These are phyloP conservation scores for Lasiosphaeriaceae sp. DNA, from an alignment of 495 filamentous ascomycete genomes.

Conservation along the genomic window DNA sequence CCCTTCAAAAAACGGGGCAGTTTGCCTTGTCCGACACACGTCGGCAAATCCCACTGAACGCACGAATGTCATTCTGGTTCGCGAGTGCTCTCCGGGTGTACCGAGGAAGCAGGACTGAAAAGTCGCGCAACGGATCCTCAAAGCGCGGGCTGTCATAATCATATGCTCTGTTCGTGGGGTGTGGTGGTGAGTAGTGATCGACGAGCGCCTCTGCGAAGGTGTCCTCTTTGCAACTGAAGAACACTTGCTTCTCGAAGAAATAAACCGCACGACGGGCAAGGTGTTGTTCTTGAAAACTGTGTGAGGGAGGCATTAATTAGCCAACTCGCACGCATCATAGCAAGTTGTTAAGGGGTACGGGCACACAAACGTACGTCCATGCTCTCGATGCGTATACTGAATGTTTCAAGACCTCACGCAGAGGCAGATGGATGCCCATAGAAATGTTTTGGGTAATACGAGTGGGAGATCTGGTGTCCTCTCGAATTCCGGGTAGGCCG, in stretches of 20 bases:
- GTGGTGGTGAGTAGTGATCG: neutral
- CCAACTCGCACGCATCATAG: no score
- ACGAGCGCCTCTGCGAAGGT: neutral
- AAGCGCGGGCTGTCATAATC: neutral
- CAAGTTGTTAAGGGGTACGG: neutral
- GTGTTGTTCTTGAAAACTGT: constrained; percentile 17
- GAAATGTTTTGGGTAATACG: no score
- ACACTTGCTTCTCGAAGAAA: constrained; percentile 11
- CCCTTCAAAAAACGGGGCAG: constrained; percentile 13
- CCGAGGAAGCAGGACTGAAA: neutral
- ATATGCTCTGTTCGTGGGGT: neutral
- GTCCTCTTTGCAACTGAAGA: constrained; percentile 7
- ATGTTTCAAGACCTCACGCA: constrained; percentile 4
- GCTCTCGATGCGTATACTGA: neutral
- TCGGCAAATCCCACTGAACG: constrained; percentile 10
- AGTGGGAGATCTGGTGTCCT: no score
- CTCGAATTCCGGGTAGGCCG: no score
- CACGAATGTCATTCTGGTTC: constrained; percentile 4
- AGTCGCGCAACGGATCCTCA: constrained; percentile 2
- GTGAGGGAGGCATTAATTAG: neutral
- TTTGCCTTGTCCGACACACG: constrained; percentile 6
- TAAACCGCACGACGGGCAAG: constrained; percentile 12
- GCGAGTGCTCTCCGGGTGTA: constrained; percentile 13
- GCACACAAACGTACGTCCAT: constrained; percentile 9
- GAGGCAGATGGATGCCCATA: constrained; percentile 8